These are phyloP conservation scores for Nannochloropsis granulata DNA, from an alignment of 108 stramenopile genomes.

Conservation along the genomic window DNA sequence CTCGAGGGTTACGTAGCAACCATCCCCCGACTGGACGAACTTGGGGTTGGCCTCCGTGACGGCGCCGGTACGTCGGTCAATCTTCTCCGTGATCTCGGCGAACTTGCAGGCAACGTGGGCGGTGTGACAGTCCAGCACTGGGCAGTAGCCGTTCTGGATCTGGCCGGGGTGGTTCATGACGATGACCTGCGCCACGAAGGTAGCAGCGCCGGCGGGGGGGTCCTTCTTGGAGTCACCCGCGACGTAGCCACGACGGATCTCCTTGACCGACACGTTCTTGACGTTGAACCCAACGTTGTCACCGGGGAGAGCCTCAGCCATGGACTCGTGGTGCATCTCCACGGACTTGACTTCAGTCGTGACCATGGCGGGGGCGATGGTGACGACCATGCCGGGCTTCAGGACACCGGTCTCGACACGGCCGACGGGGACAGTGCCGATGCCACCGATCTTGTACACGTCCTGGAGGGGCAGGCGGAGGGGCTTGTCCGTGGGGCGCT, in stretches of 20 bases:
- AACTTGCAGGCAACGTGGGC: constrained; percentile 90
- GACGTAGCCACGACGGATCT: constrained; percentile 74
- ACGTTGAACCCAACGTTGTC: constrained; percentile 92
- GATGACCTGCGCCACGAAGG: constrained; percentile 73
- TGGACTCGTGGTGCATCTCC: constrained; percentile 81
- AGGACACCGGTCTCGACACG: constrained; percentile 82
- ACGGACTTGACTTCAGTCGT: constrained; percentile 68
- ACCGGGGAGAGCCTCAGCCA: constrained; percentile 65
- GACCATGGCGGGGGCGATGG: constrained; percentile 62
- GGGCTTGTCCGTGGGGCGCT: constrained; percentile 72
- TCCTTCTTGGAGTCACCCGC: constrained; percentile 56
- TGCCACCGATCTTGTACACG: constrained; percentile 85
- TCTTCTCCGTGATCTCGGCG: constrained; percentile 62
- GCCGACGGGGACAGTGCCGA: constrained; percentile 84
- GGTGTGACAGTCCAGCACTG: constrained; percentile 87
- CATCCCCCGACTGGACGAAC: constrained; percentile 73
- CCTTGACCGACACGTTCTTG: constrained; percentile 71
- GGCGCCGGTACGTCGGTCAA: constrained; percentile 75
- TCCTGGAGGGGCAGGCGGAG: constrained; percentile 90
- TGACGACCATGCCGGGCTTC: constrained; percentile 68
- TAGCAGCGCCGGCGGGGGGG: constrained; percentile 47
- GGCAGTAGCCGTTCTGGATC: constrained; percentile 63
- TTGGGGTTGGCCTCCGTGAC: constrained; percentile 65
- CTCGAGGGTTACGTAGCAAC: constrained; percentile 63
- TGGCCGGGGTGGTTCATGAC: constrained; percentile 77